Conservation (phyloP, 148 eudicot species). For the Arctostaphylos glauca region DNA sequence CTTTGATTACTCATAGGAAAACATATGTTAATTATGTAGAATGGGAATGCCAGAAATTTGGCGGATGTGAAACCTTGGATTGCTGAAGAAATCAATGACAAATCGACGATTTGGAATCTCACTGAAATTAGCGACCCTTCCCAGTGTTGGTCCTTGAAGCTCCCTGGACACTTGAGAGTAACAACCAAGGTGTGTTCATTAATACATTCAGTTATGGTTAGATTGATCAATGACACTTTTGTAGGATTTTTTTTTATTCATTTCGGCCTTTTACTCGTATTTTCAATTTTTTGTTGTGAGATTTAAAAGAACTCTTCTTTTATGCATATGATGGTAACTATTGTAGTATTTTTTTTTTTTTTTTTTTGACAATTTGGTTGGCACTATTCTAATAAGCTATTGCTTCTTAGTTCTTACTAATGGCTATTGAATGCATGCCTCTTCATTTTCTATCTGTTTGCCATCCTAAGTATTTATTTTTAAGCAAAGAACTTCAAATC, state of each 20-base stretch:
- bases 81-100: conserved; percentile 61
- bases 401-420: not conserved
- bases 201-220: not conserved
- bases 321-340: not conserved
- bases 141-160: conserved; percentile 73
- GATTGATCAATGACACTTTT: not conserved
- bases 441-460: not conserved
- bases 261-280: conserved; percentile 5
- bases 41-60: conserved; percentile 58
- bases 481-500: no score
- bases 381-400: not conserved
- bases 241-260: not conserved
- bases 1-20: not conserved
- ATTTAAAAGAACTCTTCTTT: no score
- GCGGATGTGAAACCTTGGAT: conserved; percentile 63
- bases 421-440: not conserved
- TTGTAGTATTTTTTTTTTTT: not conserved
- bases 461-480: no score
- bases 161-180: conserved; percentile 67
- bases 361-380: not conserved
- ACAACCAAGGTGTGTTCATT: conserved; percentile 46
- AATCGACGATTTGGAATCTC: conserved; percentile 74
- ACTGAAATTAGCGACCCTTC: conserved; percentile 73
- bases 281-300: no score
- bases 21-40: conserved; percentile 34